These are phyloP conservation scores for Stagonosporopsis tanaceti DNA, from an alignment of 2,329 filamentous ascomycete genomes.

Conservation along the genomic window DNA sequence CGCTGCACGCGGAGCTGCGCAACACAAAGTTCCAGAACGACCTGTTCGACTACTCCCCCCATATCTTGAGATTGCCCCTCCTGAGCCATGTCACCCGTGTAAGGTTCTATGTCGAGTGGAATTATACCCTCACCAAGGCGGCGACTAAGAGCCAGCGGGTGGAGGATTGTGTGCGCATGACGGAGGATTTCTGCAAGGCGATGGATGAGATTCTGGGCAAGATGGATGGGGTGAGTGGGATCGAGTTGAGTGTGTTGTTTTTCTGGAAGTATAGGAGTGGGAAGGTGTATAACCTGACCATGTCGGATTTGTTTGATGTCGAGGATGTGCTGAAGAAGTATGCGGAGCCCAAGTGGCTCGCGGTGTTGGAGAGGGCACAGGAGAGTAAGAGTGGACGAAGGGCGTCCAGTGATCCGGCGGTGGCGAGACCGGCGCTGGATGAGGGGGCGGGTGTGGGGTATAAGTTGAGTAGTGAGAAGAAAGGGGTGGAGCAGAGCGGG, in stretches of 20 bases:
- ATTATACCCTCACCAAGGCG: slow-evolving; percentile 39
- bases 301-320: slow-evolving; percentile 47
- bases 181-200: slow-evolving; percentile 39
- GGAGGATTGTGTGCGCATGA: slow-evolving; percentile 43
- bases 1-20: slow-evolving; percentile 45
- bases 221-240: slow-evolving; percentile 36
- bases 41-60: slow-evolving; percentile 46
- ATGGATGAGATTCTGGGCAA: slow-evolving; percentile 42
- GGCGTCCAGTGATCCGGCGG: slow-evolving; percentile 25
- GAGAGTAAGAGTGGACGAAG: too few relatives aligned
- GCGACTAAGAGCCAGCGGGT: slow-evolving; percentile 26
- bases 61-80: slow-evolving; percentile 43
- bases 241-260: slow-evolving; percentile 45
- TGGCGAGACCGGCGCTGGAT: slow-evolving; percentile 15
- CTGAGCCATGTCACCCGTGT: slow-evolving; percentile 40
- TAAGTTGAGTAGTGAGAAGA: slow-evolving; percentile 43
- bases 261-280: slow-evolving; percentile 46
- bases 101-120: slow-evolving; percentile 48
- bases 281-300: slow-evolving; percentile 45
- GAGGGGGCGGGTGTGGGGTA: slow-evolving; percentile 44
- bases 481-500: slow-evolving; percentile 45
- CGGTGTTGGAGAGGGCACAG: slow-evolving; percentile 24
- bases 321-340: slow-evolving; percentile 46
- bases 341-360: slow-evolving; percentile 44
- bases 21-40: slow-evolving; percentile 41